A percentile compares a stretch with the other conserved stretches of the same genome.
Evolutionary conservation across 768 basidiomycete genomes (phyloP).

Genomic region (Polyporus arcularius): DNA sequence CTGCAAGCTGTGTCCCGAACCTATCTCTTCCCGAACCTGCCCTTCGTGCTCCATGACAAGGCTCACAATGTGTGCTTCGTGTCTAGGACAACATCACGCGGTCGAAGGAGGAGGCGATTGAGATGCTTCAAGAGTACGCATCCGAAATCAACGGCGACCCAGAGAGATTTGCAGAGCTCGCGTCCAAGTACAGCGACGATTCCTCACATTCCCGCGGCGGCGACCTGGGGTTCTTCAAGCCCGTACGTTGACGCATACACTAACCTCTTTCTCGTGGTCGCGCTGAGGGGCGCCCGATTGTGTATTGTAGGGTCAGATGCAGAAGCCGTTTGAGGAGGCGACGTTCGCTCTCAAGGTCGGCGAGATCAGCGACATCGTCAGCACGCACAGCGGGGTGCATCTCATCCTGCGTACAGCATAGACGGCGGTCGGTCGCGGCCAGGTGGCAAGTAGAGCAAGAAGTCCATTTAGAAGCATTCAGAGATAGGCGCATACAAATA

Average conservation of each 20-base stretch:
- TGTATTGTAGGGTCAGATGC: slow-evolving; percentile 73
- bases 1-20: background rate
- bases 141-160: slow-evolving; percentile 50
- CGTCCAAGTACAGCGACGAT: slow-evolving; percentile 81
- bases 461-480: no score
- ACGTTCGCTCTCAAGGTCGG: slow-evolving; percentile 71
- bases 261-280: background rate
- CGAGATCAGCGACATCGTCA: slow-evolving; percentile 79
- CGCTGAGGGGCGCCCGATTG: background rate
- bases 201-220: slow-evolving; percentile 81
- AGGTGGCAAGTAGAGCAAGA: no score
- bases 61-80: background rate
- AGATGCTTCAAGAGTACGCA: slow-evolving; percentile 69
- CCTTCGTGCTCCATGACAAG: background rate
- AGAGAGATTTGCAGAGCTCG: slow-evolving; percentile 76
- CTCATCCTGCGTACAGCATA: slow-evolving; percentile 58
- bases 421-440: background rate
- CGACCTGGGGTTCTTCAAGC: slow-evolving; percentile 86
- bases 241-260: slow-evolving; percentile 19
- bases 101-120: slow-evolving; percentile 85
- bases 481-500: no score
- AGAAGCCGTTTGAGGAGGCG: slow-evolving; percentile 95
- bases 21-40: no score
- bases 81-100: slow-evolving; percentile 75
- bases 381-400: slow-evolving; percentile 94